Base-by-base conservation (phyloP, 306 rosid species). In the Abrus precatorius region DNA sequence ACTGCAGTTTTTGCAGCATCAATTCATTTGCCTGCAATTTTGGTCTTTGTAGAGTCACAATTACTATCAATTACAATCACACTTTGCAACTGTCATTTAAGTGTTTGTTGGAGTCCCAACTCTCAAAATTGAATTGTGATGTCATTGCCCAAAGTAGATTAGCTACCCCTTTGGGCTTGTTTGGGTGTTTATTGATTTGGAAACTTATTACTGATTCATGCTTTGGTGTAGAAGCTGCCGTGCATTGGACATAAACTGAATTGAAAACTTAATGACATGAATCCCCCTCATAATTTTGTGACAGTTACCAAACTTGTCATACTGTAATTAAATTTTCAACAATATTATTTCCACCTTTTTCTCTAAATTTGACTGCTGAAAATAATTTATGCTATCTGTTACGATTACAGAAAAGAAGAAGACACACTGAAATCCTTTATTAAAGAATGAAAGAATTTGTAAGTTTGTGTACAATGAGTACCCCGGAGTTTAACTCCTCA, bases 101-200 rank as follows among this genome's bases (percentile, higher is more conserved):
- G 27, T 70, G 56, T 79, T 45, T 44, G 27, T 61, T 20, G 41
- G 74, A 38, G 20, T 20, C 20, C 20, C 20, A 59, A 68, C 36
- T 65, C 12, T 33, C 82, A 44, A 44, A 66, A 74, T 45, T 81
- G 47, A 55, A 20, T 66, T 43, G n/a, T 34, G 28, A 30, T 43
- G 13, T 43, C 20, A 30, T 32, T 61, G 27, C 9, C 41, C 43
- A 60, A 61, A 10, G 65, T 30, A 59, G n/a, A 30, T 57, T 59
- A 41, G 10, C 27, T 10, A 33, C 52, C 3, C 3, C 53, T 64
- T 73, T 8, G 11, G 4, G 13, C n/a, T 61, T 30, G 33, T 20
- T 20, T 28, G 11, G 9, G 32, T 78, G 20, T 61, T 30, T 27
- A 20, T 60, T 48, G 32, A 50, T 40, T 52, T 72, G 9, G 49